Conservation (phyloP, 352 stramenopile species). For the Phytophthora palmivora region DNA sequence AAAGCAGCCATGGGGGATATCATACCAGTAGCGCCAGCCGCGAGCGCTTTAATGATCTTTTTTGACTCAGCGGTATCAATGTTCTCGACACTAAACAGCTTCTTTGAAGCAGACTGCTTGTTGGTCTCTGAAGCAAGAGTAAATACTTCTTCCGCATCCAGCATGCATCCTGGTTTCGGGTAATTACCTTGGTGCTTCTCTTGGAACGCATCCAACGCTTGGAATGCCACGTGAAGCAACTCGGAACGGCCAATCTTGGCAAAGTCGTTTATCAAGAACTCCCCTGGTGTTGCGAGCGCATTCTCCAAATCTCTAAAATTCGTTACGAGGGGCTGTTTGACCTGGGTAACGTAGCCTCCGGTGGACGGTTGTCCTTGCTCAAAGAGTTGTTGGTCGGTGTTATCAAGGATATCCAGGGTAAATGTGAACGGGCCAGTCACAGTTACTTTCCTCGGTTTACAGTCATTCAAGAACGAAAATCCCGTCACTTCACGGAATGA, state of each 20-base stretch:
- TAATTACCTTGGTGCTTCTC: constrained; percentile 74
- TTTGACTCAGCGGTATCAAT: constrained; percentile 73
- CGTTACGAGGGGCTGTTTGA: constrained; percentile 96
- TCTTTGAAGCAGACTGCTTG: constrained; percentile 69
- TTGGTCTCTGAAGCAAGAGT: constrained; percentile 78
- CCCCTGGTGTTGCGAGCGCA: constrained; percentile 89
- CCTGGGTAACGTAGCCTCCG: constrained; percentile 93
- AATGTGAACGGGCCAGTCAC: constrained; percentile 97
- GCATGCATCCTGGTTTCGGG: constrained; percentile 88
- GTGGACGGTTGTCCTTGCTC: constrained; percentile 66
- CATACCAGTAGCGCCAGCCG: constrained; percentile 90
- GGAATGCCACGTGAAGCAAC: constrained; percentile 91
- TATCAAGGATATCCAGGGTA: constrained; percentile 88
- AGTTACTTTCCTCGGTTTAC: constrained; percentile 68
- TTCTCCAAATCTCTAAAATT: constrained; percentile 92
- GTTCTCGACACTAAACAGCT: constrained; percentile 68
- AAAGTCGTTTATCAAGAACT: constrained; percentile 98
- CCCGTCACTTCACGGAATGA: constrained; percentile 96
- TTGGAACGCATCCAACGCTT: constrained; percentile 89
- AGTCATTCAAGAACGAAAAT: constrained; percentile 89
- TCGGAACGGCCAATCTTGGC: constrained; percentile 96
- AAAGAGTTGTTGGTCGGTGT: constrained; percentile 76
- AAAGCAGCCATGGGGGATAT: constrained; percentile 97
- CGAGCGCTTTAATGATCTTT: constrained; percentile 80
- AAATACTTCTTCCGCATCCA: constrained; percentile 90